These are phyloP conservation scores for Neocatenulostroma microsporum DNA, from an alignment of 2,329 filamentous ascomycete genomes.

Conservation along the genomic window DNA sequence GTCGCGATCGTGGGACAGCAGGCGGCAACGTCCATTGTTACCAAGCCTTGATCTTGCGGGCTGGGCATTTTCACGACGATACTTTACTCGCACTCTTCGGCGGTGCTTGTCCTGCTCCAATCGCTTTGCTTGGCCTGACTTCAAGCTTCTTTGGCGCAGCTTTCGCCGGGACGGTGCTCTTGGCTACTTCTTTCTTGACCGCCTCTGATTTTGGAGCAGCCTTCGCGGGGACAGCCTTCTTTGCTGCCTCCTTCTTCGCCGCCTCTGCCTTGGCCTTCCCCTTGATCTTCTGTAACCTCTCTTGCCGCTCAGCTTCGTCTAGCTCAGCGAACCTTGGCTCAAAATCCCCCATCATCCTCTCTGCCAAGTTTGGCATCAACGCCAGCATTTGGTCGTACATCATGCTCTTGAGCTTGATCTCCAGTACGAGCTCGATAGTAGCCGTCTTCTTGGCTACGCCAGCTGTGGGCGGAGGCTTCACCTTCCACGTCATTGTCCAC, in stretches of 20 bases:
- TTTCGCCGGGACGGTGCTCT: neutral
- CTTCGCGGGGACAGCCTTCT: neutral
- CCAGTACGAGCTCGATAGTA: neutral
- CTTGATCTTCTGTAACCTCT: constrained; percentile 1
- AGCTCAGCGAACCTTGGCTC: neutral
- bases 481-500: neutral
- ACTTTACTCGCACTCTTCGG: too few relatives aligned
- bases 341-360: neutral
- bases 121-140: constrained; percentile 2
- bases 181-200: constrained; percentile 1
- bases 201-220: too few relatives aligned
- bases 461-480: neutral
- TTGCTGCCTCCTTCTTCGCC: neutral
- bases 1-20: too few relatives aligned
- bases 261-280: constrained; percentile 5
- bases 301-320: constrained; percentile 1
- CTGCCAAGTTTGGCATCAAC: neutral
- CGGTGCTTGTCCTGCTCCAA: too few relatives aligned
- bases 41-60: too few relatives aligned
- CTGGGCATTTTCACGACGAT: too few relatives aligned
- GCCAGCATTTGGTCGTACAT: constrained; percentile 5
- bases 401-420: neutral
- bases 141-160: constrained; percentile 5
- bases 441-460: constrained; percentile 1
- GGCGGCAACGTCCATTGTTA: too few relatives aligned